phyloP scores from a whole-genome alignment of 2,329 filamentous ascomycete species.

The Ophiostoma triangulosporum region DNA sequence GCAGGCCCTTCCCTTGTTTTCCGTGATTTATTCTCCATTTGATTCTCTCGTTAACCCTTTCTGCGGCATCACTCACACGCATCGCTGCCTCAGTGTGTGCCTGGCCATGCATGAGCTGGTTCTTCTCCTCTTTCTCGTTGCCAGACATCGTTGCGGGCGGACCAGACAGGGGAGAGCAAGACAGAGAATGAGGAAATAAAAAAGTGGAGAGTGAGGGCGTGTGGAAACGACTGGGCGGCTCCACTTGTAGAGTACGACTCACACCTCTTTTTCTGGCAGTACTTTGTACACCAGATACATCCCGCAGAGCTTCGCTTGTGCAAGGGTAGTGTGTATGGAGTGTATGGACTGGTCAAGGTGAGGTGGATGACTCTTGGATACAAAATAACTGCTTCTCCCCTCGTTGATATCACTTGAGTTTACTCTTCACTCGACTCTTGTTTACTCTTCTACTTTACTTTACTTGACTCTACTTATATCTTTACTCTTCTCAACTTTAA shows the following conservation, averaged over 20 bases:
- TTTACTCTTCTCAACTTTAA: background rate
- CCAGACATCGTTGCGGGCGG: no score
- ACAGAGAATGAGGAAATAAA: constrained; percentile 2
- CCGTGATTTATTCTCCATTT: background rate
- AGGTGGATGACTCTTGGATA: constrained; percentile 11
- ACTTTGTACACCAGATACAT: background rate
- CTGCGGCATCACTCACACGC: background rate
- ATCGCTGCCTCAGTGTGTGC: constrained; percentile 2
- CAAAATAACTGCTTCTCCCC: constrained; percentile 14
- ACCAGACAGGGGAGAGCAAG: background rate
- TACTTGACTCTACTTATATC: no score
- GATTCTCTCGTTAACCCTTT: no score
- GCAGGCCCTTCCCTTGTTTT: constrained; percentile 7
- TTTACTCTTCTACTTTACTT: no score
- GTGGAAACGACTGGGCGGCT: background rate
- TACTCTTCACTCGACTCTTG: background rate
- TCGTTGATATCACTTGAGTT: background rate
- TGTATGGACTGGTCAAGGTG: background rate
- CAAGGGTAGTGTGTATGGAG: background rate
- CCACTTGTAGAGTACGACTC: background rate
- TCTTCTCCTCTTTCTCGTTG: background rate
- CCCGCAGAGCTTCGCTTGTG: constrained; percentile 1
- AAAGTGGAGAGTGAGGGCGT: constrained; percentile 1
- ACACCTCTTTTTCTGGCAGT: background rate
- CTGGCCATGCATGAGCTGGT: constrained; percentile 10